These are phyloP conservation scores for Stereocaulon alpinum DNA, from an alignment of 495 filamentous ascomycete genomes.

Conservation along the genomic window DNA sequence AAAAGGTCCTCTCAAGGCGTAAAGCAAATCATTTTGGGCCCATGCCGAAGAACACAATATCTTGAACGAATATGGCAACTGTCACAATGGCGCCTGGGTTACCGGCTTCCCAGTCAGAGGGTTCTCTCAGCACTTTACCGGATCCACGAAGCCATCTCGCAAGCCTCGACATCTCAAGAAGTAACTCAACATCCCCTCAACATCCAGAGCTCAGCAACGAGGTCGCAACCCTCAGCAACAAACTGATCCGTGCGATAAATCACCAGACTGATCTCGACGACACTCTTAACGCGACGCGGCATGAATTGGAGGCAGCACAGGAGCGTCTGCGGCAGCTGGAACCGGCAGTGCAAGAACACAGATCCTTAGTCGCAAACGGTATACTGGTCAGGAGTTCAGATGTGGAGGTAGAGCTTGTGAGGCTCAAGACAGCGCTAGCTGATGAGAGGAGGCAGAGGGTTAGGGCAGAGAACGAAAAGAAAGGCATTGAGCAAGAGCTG, in stretches of 20 bases:
- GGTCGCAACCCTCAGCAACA: constrained; percentile 83
- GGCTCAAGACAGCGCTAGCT: constrained; percentile 53
- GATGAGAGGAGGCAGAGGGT: constrained; percentile 51
- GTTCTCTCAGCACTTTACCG: constrained; percentile 42
- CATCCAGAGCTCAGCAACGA: constrained; percentile 80
- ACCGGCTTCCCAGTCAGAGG: constrained; percentile 26
- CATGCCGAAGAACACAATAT: background rate
- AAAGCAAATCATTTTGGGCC: background rate
- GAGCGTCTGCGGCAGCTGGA: constrained; percentile 61
- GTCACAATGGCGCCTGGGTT: constrained; percentile 19
- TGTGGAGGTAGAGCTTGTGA: constrained; percentile 58
- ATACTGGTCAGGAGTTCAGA: constrained; percentile 60
- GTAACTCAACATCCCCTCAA: constrained; percentile 34
- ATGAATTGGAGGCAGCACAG: constrained; percentile 70
- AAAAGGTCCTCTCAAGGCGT: too few relatives aligned
- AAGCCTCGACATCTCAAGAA: constrained; percentile 30
- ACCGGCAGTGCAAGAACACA: constrained; percentile 54
- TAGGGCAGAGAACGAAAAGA: constrained; percentile 59
- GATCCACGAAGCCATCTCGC: constrained; percentile 36
- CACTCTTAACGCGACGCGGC: constrained; percentile 65
- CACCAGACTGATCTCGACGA: constrained; percentile 92
- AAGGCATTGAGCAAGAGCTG: constrained; percentile 68
- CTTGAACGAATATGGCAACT: constrained; percentile 21
- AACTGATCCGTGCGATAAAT: constrained; percentile 94
- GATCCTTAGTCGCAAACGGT: constrained; percentile 58